phyloP scores from a whole-genome alignment of 768 basidiomycete genomes.

The Mycena galericulata region DNA sequence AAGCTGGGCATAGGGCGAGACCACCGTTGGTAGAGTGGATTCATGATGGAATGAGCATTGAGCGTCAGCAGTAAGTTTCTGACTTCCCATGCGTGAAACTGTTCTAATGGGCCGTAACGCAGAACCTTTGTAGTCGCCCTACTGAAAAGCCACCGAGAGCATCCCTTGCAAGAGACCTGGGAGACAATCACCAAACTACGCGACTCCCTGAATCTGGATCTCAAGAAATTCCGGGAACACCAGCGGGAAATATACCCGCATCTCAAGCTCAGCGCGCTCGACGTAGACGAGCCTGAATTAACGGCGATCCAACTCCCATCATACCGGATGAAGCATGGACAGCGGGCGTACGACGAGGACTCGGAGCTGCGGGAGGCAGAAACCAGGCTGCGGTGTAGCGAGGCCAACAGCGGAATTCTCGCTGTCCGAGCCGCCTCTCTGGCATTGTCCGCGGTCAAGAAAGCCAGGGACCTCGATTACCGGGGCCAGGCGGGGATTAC shows the following conservation, averaged over 20 bases:
- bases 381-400: not conserved
- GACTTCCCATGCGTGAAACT: not conserved
- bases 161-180: no score
- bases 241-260: not conserved
- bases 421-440: conserved; percentile 3
- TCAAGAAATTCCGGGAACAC: not conserved
- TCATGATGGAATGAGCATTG: conserved; percentile 18
- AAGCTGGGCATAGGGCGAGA: not conserved
- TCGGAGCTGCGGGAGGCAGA: not conserved
- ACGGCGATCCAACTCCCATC: no score
- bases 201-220: not conserved
- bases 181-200: not conserved
- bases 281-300: not conserved
- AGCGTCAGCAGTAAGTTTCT: conserved; percentile 23
- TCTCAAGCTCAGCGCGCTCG: not conserved
- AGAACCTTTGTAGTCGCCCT: no score
- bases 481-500: not conserved
- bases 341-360: no score
- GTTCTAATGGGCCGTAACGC: not conserved
- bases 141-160: no score
- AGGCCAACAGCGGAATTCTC: not conserved
- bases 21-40: conserved; percentile 22
- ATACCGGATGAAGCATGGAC: no score
- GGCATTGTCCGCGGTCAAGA: conserved; percentile 10
- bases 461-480: conserved; percentile 2